Evolutionary conservation across 108 stramenopile species (phyloP), one percentile per base, ranked within the genome.

Genomic region (Cyclotella kingstonii): DNA sequence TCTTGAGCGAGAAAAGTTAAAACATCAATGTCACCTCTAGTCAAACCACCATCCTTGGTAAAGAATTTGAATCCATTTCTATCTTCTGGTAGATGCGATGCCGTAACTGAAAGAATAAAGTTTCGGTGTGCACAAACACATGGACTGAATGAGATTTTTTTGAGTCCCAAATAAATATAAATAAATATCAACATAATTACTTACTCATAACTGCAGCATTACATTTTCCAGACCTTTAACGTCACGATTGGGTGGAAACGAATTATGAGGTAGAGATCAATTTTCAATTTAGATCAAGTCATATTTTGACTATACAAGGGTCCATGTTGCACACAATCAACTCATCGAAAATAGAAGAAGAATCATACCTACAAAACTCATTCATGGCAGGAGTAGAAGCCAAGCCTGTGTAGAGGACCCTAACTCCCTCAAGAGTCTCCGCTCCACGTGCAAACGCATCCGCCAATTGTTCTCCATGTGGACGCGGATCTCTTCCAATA

Each of bases 61-160:
- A 87, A 93, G 65, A 93, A 84, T 63, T 93, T 93, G 40, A 93
- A 47, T 33, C 91, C 91, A 73, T 93, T 93, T 25, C 77, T 74
- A 65, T 93, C 91, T 23, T 52, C 73, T 0, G 91, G 91, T 15
- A 93, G 66, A 68, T 93, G 91, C 11, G 76, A 78, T 10, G 91
- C 91, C 7, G 91, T 93, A 14, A 89, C 76, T 82, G 36, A 34
- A 54, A 43, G 2, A 30, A 28, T 12, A 6, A 43, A 36, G 11
- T 10, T 19, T 22, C 25, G 8, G 42, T 57, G 42, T 43, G n/a
- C 15, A 15, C 22, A 21, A n/a, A n/a, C n/a, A n/a, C n/a, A n/a
- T n/a, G n/a, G n/a, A n/a, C n/a, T n/a, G n/a, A n/a, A n/a, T n/a
- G n/a, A n/a, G n/a, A n/a, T n/a, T n/a, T n/a, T n/a, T n/a, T n/a